Base-by-base conservation (phyloP, 768 basidiomycete species). In the Macrolepiota dolichaula region DNA sequence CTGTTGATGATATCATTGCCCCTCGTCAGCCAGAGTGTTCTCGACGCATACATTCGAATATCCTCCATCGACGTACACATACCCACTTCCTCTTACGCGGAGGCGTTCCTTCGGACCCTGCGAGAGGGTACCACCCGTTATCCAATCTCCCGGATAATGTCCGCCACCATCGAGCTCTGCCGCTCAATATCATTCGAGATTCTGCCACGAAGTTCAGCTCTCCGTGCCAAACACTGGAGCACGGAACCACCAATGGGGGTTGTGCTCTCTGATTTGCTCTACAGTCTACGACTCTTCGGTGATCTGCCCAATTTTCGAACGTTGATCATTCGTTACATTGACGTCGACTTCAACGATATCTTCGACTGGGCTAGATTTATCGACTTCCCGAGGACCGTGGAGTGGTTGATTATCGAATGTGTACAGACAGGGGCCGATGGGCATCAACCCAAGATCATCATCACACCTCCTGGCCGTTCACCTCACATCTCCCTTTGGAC, bases 61-160 rank as follows among this genome's bases (percentile, higher is more conserved):
- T 69, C 72, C 38, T 64, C 71, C 47, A 64, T 56, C 17, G 69
- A 77, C 62, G 73, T 73, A 13, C 70, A 75, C 64, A 70, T 78
- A 42, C 65, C 71, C 35, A 68, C 63, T 54, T 66, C 70, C 22
- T 59, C 70, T 7, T 75, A 71, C 40, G 52, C 65, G 10, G 19
- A 52, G 4, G 57, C 44, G 22, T 70, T 63, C 38, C 38, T 66
- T 36, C 61, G 51, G n/a, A n/a, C 51, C 0, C 27, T 64, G 42
- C 64, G 58, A 27, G 29, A 51, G 22, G 42, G 27, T 38, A 42
- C 62, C 17, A 38, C 63, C 5, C 56, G 52, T 24, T 65, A 63
- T 17, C 57, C 63, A 19, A 46, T 59, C 32, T 25, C 47, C 51
- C 32, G 32, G 19, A 42, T 12, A 24, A 58, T 36, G 37, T 37